phyloP scores from a whole-genome alignment of 495 filamentous ascomycete species.

The Aspergillus conjunctus region DNA sequence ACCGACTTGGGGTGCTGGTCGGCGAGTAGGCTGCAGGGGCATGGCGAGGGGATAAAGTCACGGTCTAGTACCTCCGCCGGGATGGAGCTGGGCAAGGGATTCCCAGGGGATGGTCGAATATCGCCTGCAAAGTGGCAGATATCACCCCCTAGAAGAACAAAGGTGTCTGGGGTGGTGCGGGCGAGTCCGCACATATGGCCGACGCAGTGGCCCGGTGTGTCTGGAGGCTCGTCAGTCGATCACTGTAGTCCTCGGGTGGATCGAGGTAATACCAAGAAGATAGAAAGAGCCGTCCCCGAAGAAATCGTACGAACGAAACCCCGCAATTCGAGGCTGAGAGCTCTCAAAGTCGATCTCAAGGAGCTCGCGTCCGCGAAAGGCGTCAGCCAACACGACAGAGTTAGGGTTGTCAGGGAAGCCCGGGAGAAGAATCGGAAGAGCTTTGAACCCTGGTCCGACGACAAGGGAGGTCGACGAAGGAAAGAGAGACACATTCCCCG shows the following conservation, averaged over 20 bases:
- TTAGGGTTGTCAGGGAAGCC: constrained; percentile 32
- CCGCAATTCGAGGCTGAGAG: constrained; percentile 2
- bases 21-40: constrained; percentile 32
- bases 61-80: constrained; percentile 1
- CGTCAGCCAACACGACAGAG: constrained; percentile 15
- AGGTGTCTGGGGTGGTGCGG: constrained; percentile 36
- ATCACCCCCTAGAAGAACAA: constrained; percentile 56
- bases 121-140: constrained; percentile 55
- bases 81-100: constrained; percentile 22
- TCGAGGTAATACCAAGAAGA: constrained; percentile 28
- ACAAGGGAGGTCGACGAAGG: constrained; percentile 33
- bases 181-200: constrained; percentile 45
- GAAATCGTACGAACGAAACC: constrained; percentile 53
- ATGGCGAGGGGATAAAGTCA: constrained; percentile 22
- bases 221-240: not conserved
- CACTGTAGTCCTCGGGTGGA: not conserved
- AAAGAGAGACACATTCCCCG: constrained; percentile 34
- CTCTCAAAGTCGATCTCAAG: constrained; percentile 18
- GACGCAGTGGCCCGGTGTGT: constrained; percentile 44
- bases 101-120: constrained; percentile 46
- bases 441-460: constrained; percentile 39
- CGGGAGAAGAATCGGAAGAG: constrained; percentile 25
- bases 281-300: constrained; percentile 50
- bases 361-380: constrained; percentile 15
- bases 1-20: constrained; percentile 22